Conservation (phyloP, 306 rosid genomes). For the Alnus glutinosa region DNA sequence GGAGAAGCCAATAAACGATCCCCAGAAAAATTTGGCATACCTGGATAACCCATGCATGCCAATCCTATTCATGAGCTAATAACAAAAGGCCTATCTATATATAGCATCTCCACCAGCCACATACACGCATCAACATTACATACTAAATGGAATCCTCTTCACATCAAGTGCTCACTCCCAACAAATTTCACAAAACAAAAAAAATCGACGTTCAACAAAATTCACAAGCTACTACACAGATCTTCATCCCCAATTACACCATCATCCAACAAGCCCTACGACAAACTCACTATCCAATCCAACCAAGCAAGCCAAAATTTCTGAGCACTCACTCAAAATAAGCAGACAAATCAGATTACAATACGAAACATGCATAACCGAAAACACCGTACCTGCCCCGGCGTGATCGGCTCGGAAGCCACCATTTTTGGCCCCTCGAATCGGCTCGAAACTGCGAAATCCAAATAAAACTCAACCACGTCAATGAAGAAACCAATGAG, state of each 20-base stretch:
- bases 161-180: conserved; percentile 17
- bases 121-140: neutral
- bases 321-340: conserved; percentile 5
- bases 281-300: conserved; percentile 2
- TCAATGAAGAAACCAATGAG: neutral
- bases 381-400: conserved; percentile 66
- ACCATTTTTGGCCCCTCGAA: conserved; percentile 48
- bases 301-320: neutral
- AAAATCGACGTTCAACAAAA: neutral
- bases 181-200: neutral
- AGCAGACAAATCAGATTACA: neutral
- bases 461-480: neutral
- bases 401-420: conserved; percentile 65
- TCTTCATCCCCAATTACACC: neutral
- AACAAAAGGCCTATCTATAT: neutral
- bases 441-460: conserved; percentile 46
- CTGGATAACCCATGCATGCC: neutral
- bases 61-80: neutral
- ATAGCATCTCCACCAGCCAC: neutral
- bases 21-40: neutral
- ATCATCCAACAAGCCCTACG: neutral
- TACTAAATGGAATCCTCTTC: neutral
- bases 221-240: conserved; percentile 20
- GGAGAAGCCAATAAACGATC: neutral
- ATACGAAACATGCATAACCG: neutral